Base-by-base conservation (phyloP, 371 early-diverging fungal genomes). In the Mortierella sp. region DNA sequence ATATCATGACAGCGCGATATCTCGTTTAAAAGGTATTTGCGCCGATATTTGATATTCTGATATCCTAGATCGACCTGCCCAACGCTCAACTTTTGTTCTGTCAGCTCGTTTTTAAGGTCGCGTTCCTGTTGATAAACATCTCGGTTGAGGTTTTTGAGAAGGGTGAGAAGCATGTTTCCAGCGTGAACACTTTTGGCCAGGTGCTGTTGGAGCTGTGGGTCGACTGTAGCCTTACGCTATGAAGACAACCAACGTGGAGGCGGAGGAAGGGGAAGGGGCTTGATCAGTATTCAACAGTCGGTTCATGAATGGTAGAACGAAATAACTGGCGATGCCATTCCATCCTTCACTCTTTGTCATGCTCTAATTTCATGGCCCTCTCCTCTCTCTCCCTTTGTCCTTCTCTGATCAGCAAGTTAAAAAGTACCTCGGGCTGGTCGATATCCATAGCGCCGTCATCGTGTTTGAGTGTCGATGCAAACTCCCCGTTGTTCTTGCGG, bases 1-100 rank as follows among this genome's bases (percentile, higher is more conserved):
- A 76, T 69, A 41, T 65, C 78, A 13, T 58, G 70, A 58, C 78
- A 76, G 38, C 78, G 78, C 12, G 78, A 70, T 46, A 76, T 76
- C 62, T 76, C 78, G 42, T 64, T 65, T 47, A 61, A 23, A 21
- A 76, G 70, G 47, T 76, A 76, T 70, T 76, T 76, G 38, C 78
- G 65, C 41, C 70, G 78, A 30, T 76, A 76, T 14, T 65, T 61
- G 39, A 76, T 69, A 21, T 76, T 76, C n/a, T 76, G 78, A 19
- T 46, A 62, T 23, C 78, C 78, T 1, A 76, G 78, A 65, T 76
- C 66, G 26, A 70, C 66, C 21, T 64, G 61, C 3, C 62, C 70
- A 3, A 76, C 66, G 24, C 24, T 58, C 21, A 62, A 30, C 12
- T 76, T 76, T 42, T 69, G 70, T 2, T 76, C 78, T 18, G 66